Base-by-base conservation (phyloP, 2,329 filamentous ascomycete species). In the Beauveria sp. region DNA sequence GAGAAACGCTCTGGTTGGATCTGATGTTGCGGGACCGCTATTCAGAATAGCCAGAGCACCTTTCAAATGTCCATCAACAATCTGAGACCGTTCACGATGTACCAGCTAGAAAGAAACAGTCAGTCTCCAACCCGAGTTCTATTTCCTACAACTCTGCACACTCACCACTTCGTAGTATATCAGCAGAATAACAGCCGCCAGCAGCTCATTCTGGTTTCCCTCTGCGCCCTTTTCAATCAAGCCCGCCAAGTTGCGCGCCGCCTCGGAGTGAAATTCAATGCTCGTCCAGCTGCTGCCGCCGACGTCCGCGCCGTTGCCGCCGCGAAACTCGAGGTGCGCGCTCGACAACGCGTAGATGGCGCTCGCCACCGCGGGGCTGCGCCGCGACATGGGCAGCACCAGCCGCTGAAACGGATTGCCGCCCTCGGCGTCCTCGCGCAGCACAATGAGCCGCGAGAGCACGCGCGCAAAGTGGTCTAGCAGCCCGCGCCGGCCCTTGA, bases 321-420 rank as follows among this genome's bases (percentile, higher is more conserved):
- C 82, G 28, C 83, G 75, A 54, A 83, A 91, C 66, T 93, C 89
- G 62, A 96, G 77, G 71, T 96, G 95, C 63, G 92, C 93, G 62
- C 89, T 90, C 0, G 91, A 85, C 8, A 97, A 77, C 0, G 92
- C 91, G 63, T 90, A 92, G 63, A 97, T 88, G 10, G 92, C 91
- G 69, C 95, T 91, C 72, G 90, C 89, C 4, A 96, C 80, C 1
- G 83, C 80, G 0, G 76, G 75, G 67, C 82, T 84, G 49, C 70
- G 75, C 54, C 80, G 76, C 3, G 82, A 83, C 45, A 88, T 74
- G 2, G 85, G 85, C n/a, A 87, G 73, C 9, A 87, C 81, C 16
- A 87, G 75, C 66, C 86, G 83, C 65, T 85, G 82, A 67, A 87
- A 87, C 0, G 84, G 83, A 64, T 87, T 87, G 42, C 83, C 87